Conservation (phyloP, 2,329 filamentous ascomycete genomes). For the Ilyonectria mors-panacis region DNA sequence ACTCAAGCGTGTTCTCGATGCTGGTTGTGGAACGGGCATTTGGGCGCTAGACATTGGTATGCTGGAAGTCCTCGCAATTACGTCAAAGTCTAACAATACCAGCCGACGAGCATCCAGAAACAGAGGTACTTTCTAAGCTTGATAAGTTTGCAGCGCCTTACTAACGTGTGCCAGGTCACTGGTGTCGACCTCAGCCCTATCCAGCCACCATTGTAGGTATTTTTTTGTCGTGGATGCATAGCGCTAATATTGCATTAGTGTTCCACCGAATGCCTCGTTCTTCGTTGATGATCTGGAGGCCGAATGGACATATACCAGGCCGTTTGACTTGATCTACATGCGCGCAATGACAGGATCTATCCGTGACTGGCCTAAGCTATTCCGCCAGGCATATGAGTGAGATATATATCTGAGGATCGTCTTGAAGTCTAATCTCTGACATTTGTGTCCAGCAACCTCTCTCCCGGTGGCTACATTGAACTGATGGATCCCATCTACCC, state of each 20-base stretch:
- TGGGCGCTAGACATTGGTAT: conserved; percentile 36
- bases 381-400: conserved; percentile 24
- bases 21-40: conserved; percentile 35
- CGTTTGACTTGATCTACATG: conserved; percentile 35
- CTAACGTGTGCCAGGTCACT: conserved; percentile 23
- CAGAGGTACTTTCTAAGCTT: conserved; percentile 6
- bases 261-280: conserved; percentile 29
- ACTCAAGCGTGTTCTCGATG: conserved; percentile 28
- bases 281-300: conserved; percentile 35
- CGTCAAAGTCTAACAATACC: background rate
- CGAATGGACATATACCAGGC: conserved; percentile 31
- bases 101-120: conserved; percentile 37
- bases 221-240: rapidly evolving
- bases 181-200: conserved; percentile 39
- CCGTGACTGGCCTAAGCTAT: conserved; percentile 24
- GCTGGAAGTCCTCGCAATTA: background rate
- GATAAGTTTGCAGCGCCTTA: background rate
- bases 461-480: conserved; percentile 33
- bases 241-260: conserved; percentile 15
- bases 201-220: conserved; percentile 33
- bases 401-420: background rate
- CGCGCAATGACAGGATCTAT: conserved; percentile 31
- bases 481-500: conserved; percentile 34
- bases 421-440: background rate
- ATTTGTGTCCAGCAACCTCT: conserved; percentile 23